Conservation (phyloP, 2,329 filamentous ascomycete genomes). For the Arthrobotrys pseudoclavata region DNA sequence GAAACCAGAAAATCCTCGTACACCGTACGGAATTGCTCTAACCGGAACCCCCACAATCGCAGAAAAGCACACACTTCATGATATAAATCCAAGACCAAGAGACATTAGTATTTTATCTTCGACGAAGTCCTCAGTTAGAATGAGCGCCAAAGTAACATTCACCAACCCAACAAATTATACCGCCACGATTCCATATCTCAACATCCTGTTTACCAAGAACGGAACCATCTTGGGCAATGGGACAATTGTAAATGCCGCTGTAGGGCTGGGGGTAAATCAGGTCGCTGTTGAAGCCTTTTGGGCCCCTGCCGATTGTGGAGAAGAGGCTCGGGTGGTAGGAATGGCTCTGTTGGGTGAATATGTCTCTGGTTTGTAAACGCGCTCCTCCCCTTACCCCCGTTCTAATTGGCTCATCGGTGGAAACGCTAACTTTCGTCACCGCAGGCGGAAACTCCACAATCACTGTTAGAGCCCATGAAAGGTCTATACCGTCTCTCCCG, state of each 20-base stretch:
- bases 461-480: slow-evolving; percentile 78
- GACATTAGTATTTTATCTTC: slow-evolving; percentile 81
- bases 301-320: slow-evolving; percentile 78
- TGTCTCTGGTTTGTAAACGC: slow-evolving; percentile 74
- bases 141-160: slow-evolving; percentile 81
- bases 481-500: slow-evolving; percentile 81
- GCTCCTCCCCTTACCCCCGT: slow-evolving; percentile 41
- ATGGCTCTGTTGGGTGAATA: slow-evolving; percentile 85
- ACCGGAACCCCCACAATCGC: slow-evolving; percentile 63
- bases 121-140: slow-evolving; percentile 76
- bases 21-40: slow-evolving; percentile 33
- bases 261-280: slow-evolving; percentile 79
- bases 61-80: slow-evolving; percentile 73
- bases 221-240: slow-evolving; percentile 81
- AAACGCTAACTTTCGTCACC: neutral
- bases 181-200: slow-evolving; percentile 83
- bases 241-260: slow-evolving; percentile 74
- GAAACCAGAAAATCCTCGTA: slow-evolving; percentile 10
- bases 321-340: slow-evolving; percentile 74
- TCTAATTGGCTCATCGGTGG: neutral
- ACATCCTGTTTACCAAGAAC: slow-evolving; percentile 81
- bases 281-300: slow-evolving; percentile 78
- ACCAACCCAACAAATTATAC: slow-evolving; percentile 93
- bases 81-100: slow-evolving; percentile 74
- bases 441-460: slow-evolving; percentile 83